Conservation (phyloP, 805 yeast species). For the Yamadazyma paraphyllophila region DNA sequence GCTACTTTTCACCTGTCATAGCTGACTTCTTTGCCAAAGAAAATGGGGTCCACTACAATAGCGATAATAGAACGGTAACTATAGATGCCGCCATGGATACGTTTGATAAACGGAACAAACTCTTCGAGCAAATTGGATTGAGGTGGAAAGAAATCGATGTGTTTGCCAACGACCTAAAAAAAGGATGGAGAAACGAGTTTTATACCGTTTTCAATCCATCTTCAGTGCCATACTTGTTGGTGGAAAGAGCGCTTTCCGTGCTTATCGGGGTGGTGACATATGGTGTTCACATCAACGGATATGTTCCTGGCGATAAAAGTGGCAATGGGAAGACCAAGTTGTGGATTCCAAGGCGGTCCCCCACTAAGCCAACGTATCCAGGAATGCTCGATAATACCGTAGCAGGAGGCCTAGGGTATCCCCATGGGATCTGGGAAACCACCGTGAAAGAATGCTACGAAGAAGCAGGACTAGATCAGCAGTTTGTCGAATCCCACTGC, state of each 20-base stretch:
- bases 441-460: slow-evolving; percentile 83
- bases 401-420: slow-evolving; percentile 92
- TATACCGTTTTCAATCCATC: slow-evolving; percentile 67
- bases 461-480: slow-evolving; percentile 75
- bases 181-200: slow-evolving; percentile 85
- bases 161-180: slow-evolving; percentile 30
- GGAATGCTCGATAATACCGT: slow-evolving; percentile 89
- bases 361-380: slow-evolving; percentile 82
- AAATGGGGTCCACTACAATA: slow-evolving; percentile 21
- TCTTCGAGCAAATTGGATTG: slow-evolving; percentile 43
- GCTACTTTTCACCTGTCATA: slow-evolving; percentile 25
- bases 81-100: slow-evolving; percentile 30
- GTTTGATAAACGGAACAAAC: slow-evolving; percentile 38
- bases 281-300: slow-evolving; percentile 89
- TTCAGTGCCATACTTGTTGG: slow-evolving; percentile 55
- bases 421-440: slow-evolving; percentile 72
- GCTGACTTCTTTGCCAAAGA: slow-evolving; percentile 21
- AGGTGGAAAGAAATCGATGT: slow-evolving; percentile 32
- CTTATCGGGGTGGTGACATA: slow-evolving; percentile 84
- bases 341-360: slow-evolving; percentile 86
- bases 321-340: slow-evolving; percentile 44
- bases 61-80: slow-evolving; percentile 21
- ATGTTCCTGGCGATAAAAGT: slow-evolving; percentile 45
- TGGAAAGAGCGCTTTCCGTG: slow-evolving; percentile 82
- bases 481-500: slow-evolving; percentile 46